Base-by-base conservation (phyloP, 2,329 filamentous ascomycete species). In the Colletotrichum filicis region DNA sequence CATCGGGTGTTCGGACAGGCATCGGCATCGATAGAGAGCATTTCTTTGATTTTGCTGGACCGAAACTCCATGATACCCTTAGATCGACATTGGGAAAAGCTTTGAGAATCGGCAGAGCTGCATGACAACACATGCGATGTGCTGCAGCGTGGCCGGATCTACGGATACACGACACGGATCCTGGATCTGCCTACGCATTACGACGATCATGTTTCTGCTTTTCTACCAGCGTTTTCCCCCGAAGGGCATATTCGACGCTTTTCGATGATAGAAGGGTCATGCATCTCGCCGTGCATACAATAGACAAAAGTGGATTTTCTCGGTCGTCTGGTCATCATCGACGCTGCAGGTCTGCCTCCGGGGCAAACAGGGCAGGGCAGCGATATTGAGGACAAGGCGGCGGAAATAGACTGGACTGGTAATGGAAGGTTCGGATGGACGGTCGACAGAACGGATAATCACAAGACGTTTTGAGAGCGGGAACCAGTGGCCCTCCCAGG, bases 291-390 rank as follows among this genome's bases (percentile, higher is more conserved):
- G 77, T 78, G 76, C 78, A 80, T 79, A 77, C 78, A 85, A 88
- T 91, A 91, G 89, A 91, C 87, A 90, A 90, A 91, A 90, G 87
- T 87, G 88, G 88, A 89, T 89, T 89, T 49, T 89, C 87, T 90
- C 88, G 85, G 87, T 87, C 88, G 83, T 89, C 85, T 87, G 83
- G 86, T 86, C 81, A 74, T 76, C 74, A 80, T 82, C 79, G 77
- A 77, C 78, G 77, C 77, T 64, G 66, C 70, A 61, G 42, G 60
- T 67, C 78, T 79, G 80, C 77, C 75, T 74, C 71, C 19, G 58
- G 70, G 70, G 60, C 70, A 73, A 70, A 57, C 70, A 77, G 62
- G 68, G 71, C 71, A 76, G 76, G 77, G 80, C 76, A 78, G 68
- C 64, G 72, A 70, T 61, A 78, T 75, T 75, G 79, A 76, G 75